Percentiles rank a stretch among this genome's conserved stretches.
Conservation (phyloP, 495 filamentous ascomycete species). For the Podospora conica region DNA sequence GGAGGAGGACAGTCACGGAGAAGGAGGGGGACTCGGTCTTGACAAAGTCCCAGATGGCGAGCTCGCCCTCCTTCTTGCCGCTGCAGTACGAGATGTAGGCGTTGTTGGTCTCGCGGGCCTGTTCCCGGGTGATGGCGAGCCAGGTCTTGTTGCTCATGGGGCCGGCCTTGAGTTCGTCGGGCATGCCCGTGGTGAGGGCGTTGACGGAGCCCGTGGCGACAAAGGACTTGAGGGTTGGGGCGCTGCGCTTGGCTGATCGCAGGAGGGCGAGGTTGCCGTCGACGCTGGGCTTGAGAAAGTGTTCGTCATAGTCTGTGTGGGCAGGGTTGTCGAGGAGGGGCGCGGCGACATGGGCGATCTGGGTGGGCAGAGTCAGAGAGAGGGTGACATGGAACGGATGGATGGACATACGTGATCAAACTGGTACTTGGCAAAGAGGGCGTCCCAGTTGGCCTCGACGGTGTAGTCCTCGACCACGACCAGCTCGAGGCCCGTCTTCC, state of each 20-base stretch:
- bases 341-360: conserved; percentile 17
- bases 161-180: conserved; percentile 20
- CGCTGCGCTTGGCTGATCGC: conserved; percentile 22
- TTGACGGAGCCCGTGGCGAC: conserved; percentile 34
- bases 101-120: conserved; percentile 23
- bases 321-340: conserved; percentile 20
- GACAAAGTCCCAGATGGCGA: conserved; percentile 30
- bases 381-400: neutral
- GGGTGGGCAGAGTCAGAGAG: neutral
- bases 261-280: conserved; percentile 25
- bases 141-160: conserved; percentile 27
- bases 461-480: conserved; percentile 15
- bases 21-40: conserved; percentile 21
- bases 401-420: conserved; percentile 16
- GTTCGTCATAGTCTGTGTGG: conserved; percentile 22
- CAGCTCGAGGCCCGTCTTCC: conserved; percentile 15
- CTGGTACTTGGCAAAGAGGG: conserved; percentile 7
- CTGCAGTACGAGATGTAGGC: conserved; percentile 26
- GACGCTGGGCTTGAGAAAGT: conserved; percentile 23
- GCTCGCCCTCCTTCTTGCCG: conserved; percentile 32
- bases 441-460: conserved; percentile 15
- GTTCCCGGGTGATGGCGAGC: conserved; percentile 26
- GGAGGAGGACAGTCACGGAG: conserved; percentile 22
- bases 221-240: conserved; percentile 28
- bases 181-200: conserved; percentile 25